These are phyloP conservation scores for Ascobolus immersus DNA, from an alignment of 495 filamentous ascomycete genomes.

Conservation along the genomic window DNA sequence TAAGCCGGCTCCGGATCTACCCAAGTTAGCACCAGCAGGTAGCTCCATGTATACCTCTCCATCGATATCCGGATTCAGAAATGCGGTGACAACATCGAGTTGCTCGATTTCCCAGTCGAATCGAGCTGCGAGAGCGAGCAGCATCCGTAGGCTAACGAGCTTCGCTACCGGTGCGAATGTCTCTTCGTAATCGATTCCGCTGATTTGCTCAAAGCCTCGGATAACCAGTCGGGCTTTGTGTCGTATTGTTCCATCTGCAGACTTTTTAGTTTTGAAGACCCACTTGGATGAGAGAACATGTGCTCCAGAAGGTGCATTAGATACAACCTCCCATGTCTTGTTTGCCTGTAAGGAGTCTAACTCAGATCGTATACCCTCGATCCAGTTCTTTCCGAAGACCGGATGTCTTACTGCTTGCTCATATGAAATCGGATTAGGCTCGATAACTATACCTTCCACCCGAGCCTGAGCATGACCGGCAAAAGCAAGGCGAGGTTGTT, in stretches of 20 bases:
- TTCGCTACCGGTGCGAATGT: conserved; percentile 5
- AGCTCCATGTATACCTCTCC: conserved; percentile 3
- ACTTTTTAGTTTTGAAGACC: conserved; percentile 6
- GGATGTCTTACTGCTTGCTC: too few relatives aligned
- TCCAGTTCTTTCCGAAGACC: not conserved
- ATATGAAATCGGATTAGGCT: too few relatives aligned
- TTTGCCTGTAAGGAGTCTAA: not conserved
- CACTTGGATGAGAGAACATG: not conserved
- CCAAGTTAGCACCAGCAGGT: too few relatives aligned
- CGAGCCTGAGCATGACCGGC: too few relatives aligned
- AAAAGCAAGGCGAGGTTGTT: too few relatives aligned
- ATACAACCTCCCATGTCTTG: not conserved
- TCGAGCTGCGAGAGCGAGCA: not conserved
- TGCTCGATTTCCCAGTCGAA: conserved; percentile 5
- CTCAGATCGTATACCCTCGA: not conserved
- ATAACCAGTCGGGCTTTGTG: conserved; percentile 7
- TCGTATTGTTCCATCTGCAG: conserved; percentile 1
- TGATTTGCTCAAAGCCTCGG: conserved; percentile 6
- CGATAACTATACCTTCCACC: too few relatives aligned
- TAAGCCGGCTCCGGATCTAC: too few relatives aligned
- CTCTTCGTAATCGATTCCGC: conserved; percentile 7
- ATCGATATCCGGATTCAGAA: conserved; percentile 6
- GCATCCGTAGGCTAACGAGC: conserved; percentile 2
- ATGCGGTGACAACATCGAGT: conserved; percentile 6
- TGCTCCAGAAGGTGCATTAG: not conserved